Evolutionary conservation across 495 filamentous ascomycete genomes (phyloP), one percentile per base, ranked within the genome.

Genomic region (Talaromyces wortmannii): DNA sequence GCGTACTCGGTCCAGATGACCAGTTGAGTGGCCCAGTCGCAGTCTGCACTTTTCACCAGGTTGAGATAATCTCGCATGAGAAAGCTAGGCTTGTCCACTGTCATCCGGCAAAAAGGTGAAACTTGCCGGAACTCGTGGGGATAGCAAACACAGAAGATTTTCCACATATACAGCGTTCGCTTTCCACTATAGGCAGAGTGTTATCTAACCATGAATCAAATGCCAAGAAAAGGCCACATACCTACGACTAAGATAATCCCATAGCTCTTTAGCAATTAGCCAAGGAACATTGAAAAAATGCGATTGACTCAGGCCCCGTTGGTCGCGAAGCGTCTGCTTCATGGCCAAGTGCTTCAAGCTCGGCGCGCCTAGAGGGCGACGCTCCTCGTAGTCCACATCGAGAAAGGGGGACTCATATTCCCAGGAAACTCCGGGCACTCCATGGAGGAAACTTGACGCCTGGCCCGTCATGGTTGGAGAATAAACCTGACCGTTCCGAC

Each of bases 141-240:
- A 23, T 23, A 23, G 23, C 23, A 23, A 23, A 23, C 67, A 7
- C 64, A 58, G 43, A 76, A 62, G n/a, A 77, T 57, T 44, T 70
- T 76, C 74, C 74, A 77, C 67, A 72, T 70, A 23, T 71, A 55
- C 11, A 71, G 29, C 13, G 72, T 75, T 42, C 61, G 60, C 32
- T 74, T 76, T 6, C 64, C 59, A 49, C 74, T 77, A 31, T 11
- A 8, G 44, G 4, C n/a, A 44, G 10, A 5, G n/a, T 17, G 30
- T 53, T 49, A 48, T 47, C 31, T 31, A 47, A n/a, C 8, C 7
- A n/a, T 13, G 42, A 13, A 5, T n/a, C 7, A 2, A 11, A 6
- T 8, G 36, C 32, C 44, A 55, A 23, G 13, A 15, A 31, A 12
- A n/a, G 36, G 7, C 13, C 1, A 4, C 7, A 16, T 50, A 74